A percentile compares a stretch with the other conserved stretches of the same genome.
These are phyloP conservation scores for Sarocladium kiliense DNA, from an alignment of 2,329 filamentous ascomycete genomes.

Conservation along the genomic window DNA sequence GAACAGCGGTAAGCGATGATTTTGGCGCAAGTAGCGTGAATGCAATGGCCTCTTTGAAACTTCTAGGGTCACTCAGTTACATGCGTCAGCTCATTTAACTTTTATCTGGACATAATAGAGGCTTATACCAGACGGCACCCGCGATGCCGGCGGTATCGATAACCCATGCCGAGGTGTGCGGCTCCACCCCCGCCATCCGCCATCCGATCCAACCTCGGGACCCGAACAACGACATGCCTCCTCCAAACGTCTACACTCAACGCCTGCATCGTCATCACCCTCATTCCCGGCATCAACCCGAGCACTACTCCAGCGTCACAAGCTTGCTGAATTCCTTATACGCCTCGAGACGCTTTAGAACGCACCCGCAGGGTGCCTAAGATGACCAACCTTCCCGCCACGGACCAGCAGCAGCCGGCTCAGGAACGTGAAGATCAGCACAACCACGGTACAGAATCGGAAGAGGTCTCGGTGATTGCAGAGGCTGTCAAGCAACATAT, in stretches of 20 bases:
- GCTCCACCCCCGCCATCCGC: background rate
- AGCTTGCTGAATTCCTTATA: too few relatives aligned
- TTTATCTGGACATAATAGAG: too few relatives aligned
- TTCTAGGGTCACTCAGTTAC: too few relatives aligned
- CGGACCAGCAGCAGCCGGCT: background rate
- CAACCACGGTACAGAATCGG: background rate
- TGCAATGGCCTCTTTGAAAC: too few relatives aligned
- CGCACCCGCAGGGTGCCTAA: conserved; percentile 2
- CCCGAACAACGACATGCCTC: background rate
- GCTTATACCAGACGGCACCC: too few relatives aligned
- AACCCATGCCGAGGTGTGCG: background rate
- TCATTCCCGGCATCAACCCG: too few relatives aligned
- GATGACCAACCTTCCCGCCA: background rate
- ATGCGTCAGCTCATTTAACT: too few relatives aligned
- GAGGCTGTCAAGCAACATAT: conserved; percentile 4
- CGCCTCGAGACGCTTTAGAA: too few relatives aligned
- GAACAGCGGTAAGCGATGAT: too few relatives aligned
- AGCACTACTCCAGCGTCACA: too few relatives aligned
- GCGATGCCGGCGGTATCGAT: too few relatives aligned
- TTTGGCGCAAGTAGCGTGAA: too few relatives aligned
- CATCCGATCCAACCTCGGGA: conserved; percentile 4
- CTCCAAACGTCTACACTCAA: background rate
- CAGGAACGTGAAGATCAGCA: background rate
- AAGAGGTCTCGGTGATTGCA: background rate
- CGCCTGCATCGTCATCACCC: background rate